Evolutionary conservation across 2,329 filamentous ascomycete genomes (phyloP).

Genomic region (Paracorniculantispora psalliotae): DNA sequence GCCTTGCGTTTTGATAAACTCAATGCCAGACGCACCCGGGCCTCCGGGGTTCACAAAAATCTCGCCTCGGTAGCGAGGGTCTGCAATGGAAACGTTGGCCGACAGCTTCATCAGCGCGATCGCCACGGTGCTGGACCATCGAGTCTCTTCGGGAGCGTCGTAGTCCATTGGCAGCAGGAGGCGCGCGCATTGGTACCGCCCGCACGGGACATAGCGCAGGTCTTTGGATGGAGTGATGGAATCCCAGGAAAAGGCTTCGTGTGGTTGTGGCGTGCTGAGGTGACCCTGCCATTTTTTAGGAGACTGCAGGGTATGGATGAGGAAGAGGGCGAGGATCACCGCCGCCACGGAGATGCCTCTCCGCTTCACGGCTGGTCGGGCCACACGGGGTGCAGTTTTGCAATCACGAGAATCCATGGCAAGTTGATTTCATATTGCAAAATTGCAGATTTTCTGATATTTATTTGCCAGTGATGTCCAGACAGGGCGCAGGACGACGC

Average conservation of each 20-base stretch:
- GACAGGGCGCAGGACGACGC: too few species aligned
- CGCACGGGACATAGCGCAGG: constrained; percentile 37
- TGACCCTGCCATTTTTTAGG: too few species aligned
- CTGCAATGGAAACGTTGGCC: constrained; percentile 30
- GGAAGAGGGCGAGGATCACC: too few species aligned
- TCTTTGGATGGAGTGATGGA: constrained; percentile 28
- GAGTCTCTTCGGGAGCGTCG: constrained; percentile 20
- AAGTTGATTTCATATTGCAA: too few species aligned
- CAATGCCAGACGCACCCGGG: constrained; percentile 37
- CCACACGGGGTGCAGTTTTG: too few species aligned
- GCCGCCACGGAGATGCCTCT: too few species aligned
- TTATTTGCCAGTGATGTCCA: too few species aligned
- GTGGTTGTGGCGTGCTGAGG: too few species aligned
- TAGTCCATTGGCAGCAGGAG: constrained; percentile 41
- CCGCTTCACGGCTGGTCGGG: too few species aligned
- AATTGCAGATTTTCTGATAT: too few species aligned
- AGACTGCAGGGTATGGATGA: too few species aligned
- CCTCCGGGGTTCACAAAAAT: constrained; percentile 42
- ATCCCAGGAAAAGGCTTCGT: constrained; percentile 30
- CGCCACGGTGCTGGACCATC: constrained; percentile 27
- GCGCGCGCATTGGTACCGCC: constrained; percentile 34
- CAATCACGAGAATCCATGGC: too few species aligned
- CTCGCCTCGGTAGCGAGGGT: constrained; percentile 36
- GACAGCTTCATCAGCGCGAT: constrained; percentile 39
- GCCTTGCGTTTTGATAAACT: constrained; percentile 22